Base-by-base conservation (phyloP, 371 early-diverging fungal species). In the Apophysomyces trapeziformis region DNA sequence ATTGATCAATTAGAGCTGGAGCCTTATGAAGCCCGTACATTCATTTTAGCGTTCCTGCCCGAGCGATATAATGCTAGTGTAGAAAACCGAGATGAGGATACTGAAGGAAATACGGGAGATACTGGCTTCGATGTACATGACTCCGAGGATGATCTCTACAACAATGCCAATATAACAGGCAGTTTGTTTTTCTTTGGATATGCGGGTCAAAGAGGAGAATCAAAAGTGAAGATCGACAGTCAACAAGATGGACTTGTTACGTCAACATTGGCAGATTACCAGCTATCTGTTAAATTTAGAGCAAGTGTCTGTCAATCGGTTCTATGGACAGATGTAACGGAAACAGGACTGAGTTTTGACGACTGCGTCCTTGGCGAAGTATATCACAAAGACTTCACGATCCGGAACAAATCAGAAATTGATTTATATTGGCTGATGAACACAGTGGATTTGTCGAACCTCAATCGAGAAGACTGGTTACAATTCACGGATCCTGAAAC, bases 331-430 rank as follows among this genome's bases (percentile, higher is more conserved):
- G 95, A 97, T 69, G 89, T 95, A 68, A 87, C 90, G 13, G 95
- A 94, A 50, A 93, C 92, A 13, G 97, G 97, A 13, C 81, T 97
- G 37, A 89, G 89, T 64, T 95, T 98, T 78, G 96, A 97, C 59
- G 96, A 97, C 72, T 96, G 97, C 70, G 90, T 96, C 7, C 79
- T 90, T 13, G 96, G 96, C 13, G 91, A 89, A 38, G 89, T 89
- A 6, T 96, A 95, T 68, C 89, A 92, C 78, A 93, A 92, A 62
- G 94, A 94, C 63, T 94, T 98, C 67, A 90, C 91, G 0, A 86
- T 98, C 16, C 90, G 90, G 77, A 98, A 98, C 77, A 87, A 91
- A 38, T 95, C 96, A 9, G 95, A 93, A 63, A 95, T 97, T 54
- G 93, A 93, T 35, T 82, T 98, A 6, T 92, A 90, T 67, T 98